Percentiles rank a stretch among this genome's conserved stretches.
Evolutionary conservation across 2,329 filamentous ascomycete genomes (phyloP).

Genomic region (Aureobasidium subglaciale): DNA sequence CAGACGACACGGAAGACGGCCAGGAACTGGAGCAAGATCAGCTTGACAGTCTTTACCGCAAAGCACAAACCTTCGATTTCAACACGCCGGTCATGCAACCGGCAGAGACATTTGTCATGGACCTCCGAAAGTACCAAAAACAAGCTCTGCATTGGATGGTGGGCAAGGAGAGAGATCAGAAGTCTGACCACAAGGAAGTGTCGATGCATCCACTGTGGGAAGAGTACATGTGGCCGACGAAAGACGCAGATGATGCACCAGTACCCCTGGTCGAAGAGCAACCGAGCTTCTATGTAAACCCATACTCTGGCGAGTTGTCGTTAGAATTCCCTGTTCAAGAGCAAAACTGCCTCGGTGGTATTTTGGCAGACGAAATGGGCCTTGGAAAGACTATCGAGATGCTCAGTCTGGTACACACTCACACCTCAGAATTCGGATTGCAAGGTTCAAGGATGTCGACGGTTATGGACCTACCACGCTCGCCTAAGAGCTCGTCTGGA

Average conservation of each 20-base stretch:
- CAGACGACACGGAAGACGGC: slow-evolving; percentile 68
- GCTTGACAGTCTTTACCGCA: slow-evolving; percentile 86
- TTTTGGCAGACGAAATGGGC: slow-evolving; percentile 95
- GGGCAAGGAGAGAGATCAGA: slow-evolving; percentile 77
- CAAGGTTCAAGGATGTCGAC: slow-evolving; percentile 7
- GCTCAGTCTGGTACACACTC: slow-evolving; percentile 84
- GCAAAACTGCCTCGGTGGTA: slow-evolving; percentile 87
- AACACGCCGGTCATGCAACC: slow-evolving; percentile 81
- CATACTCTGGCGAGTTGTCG: slow-evolving; percentile 90
- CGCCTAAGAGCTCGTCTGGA: slow-evolving; percentile 50
- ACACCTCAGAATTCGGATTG: slow-evolving; percentile 50
- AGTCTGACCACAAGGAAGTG: slow-evolving; percentile 56
- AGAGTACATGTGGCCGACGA: slow-evolving; percentile 81
- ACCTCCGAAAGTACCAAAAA: slow-evolving; percentile 85
- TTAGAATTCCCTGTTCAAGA: slow-evolving; percentile 88
- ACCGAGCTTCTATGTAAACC: slow-evolving; percentile 84
- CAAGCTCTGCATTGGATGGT: slow-evolving; percentile 97
- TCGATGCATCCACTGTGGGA: slow-evolving; percentile 99
- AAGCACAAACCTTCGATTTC: slow-evolving; percentile 96
- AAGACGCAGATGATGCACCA: slow-evolving; percentile 78
- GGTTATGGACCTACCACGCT: slow-evolving; percentile 55
- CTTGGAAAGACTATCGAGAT: slow-evolving; percentile 98
- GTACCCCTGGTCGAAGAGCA: slow-evolving; percentile 60
- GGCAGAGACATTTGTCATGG: slow-evolving; percentile 71
- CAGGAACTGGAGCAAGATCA: slow-evolving; percentile 92